phyloP scores from a whole-genome alignment of 176 grass and related monocot genomes.

The Zea luxurians region DNA sequence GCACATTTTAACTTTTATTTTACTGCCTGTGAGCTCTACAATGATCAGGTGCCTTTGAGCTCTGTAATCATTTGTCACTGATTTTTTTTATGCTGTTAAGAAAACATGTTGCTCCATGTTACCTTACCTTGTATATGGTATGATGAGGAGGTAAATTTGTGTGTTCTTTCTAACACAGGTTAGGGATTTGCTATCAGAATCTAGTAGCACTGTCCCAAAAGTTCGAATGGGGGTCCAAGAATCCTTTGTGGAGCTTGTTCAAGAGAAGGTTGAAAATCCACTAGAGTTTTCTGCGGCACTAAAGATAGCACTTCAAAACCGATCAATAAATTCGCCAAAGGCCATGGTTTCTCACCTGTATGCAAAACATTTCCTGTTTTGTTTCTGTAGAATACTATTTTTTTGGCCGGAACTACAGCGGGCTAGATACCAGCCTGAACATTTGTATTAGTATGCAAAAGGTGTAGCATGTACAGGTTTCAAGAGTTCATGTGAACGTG shows the following conservation, averaged over 20 bases:
- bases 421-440: background rate
- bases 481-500: background rate
- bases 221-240: constrained; percentile 71
- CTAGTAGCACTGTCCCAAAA: constrained; percentile 58
- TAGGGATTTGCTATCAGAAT: constrained; percentile 77
- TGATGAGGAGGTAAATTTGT: constrained; percentile 17
- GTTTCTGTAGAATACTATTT: background rate
- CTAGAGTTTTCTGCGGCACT: constrained; percentile 72
- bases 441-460: background rate
- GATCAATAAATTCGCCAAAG: constrained; percentile 62
- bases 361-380: constrained; percentile 46
- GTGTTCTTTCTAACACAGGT: constrained; percentile 52
- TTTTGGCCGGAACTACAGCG: background rate
- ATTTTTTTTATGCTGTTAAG: constrained; percentile 27
- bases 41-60: constrained; percentile 74
- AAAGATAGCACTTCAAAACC: constrained; percentile 79
- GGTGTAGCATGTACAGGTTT: background rate
- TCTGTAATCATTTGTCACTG: constrained; percentile 15
- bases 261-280: constrained; percentile 91
- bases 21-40: constrained; percentile 95
- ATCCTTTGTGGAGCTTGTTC: constrained; percentile 84
- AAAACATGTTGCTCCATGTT: constrained; percentile 23
- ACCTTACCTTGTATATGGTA: constrained; percentile 25
- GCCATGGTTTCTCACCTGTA: constrained; percentile 84
- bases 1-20: constrained; percentile 87